Base-by-base conservation (phyloP, 2,329 filamentous ascomycete genomes). In the Claviceps maximensis region DNA sequence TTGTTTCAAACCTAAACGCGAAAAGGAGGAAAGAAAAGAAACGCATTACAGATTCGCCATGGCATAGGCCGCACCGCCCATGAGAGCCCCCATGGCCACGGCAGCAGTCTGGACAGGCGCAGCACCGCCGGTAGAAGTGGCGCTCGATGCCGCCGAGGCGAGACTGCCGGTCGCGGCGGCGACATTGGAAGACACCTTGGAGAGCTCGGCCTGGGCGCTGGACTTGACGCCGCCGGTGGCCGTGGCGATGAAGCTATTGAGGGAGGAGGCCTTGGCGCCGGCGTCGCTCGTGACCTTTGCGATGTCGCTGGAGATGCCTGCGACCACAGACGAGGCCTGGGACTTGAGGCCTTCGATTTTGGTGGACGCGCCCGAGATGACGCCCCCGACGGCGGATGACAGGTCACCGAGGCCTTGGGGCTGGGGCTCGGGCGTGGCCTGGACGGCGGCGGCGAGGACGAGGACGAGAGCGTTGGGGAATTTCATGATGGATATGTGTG, bases 51-150 rank as follows among this genome's bases (percentile, higher is more conserved):
- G 53, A 65, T 74, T 74, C 60, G 62, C 67, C 48, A 46, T 46
- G 40, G 74, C 57, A 50, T 74, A 54, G 50, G 71, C 74, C 3
- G 70, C 72, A 58, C 73, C 74, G 25, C 73, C 74, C 49, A 75
- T 62, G 54, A 76, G 64, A 25, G 72, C 73, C 33, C 73, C 73
- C 47, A 76, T 62, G 21, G 69, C 73, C 44, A 75, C 58, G 29
- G 67, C 71, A 29, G 65, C 74, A 17, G 71, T 74, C 56, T 66
- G 67, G 53, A 61, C 65, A 7, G 67, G 66, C 50, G 58, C 58
- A n/a, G 57, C 61, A 27, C 47, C 52, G 25, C 47, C 52, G 31
- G 19, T 58, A 1, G 42, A 45, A 47, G 53, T 56, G 19, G 57
- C 53, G 21, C 58, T 57, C 49, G 53, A 33, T 6, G 31, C 31